These are phyloP conservation scores for Fraxinus paxiana DNA, from an alignment of 305 asterid species.

Conservation along the genomic window DNA sequence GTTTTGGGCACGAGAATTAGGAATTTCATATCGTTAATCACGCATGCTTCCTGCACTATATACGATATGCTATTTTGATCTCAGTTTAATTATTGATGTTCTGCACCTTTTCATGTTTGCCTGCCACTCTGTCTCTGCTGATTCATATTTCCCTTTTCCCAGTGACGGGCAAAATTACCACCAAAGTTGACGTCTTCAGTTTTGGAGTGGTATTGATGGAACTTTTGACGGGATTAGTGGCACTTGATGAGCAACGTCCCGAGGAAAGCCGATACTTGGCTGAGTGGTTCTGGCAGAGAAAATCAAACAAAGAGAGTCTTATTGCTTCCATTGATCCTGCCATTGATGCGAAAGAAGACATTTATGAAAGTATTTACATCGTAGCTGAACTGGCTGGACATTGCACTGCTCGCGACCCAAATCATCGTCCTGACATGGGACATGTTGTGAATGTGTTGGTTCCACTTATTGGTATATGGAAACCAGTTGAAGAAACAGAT, in stretches of 20 bases:
- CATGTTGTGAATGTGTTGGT: conserved; percentile 61
- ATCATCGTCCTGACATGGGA: conserved; percentile 81
- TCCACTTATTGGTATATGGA: conserved; percentile 59
- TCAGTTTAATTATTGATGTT: not conserved
- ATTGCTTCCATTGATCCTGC: conserved; percentile 59
- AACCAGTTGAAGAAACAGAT: conserved; percentile 46
- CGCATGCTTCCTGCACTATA: not conserved
- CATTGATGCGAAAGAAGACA: conserved; percentile 47
- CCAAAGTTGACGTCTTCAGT: conserved; percentile 84
- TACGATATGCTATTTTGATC: not conserved
- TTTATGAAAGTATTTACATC: conserved; percentile 35
- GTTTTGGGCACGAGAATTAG: not conserved
- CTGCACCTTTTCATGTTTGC: not conserved
- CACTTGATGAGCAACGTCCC: conserved; percentile 67
- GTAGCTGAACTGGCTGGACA: conserved; percentile 70
- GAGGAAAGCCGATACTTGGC: conserved; percentile 71
- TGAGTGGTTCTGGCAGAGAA: conserved; percentile 76
- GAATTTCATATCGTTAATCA: not conserved
- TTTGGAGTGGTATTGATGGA: conserved; percentile 85
- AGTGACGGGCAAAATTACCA: conserved; percentile 81
- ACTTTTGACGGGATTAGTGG: conserved; percentile 64
- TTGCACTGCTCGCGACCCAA: conserved; percentile 79
- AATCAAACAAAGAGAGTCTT: conserved; percentile 36
- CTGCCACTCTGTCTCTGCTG: not conserved
- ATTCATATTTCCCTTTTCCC: conserved; percentile 8